phyloP scores from a whole-genome alignment of 495 filamentous ascomycete species.

The Aspergillus saccharolyticus region DNA sequence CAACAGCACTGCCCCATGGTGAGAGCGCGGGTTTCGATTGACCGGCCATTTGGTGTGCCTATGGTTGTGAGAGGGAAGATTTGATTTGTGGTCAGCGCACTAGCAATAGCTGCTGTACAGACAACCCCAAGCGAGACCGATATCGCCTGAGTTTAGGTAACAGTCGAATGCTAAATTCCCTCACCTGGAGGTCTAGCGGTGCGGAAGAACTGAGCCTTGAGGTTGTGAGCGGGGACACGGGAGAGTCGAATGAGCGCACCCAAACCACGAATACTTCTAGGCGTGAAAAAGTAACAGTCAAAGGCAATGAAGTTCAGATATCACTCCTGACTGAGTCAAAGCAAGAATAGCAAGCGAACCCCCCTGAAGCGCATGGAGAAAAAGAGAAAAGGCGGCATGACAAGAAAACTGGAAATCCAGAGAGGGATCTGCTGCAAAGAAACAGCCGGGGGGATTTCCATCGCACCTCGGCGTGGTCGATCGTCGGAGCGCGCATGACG shows the following conservation, averaged over 20 bases:
- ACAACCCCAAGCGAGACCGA: not conserved
- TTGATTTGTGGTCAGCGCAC: not conserved
- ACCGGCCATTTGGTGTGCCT: conserved; percentile 54
- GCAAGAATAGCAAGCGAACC: not conserved
- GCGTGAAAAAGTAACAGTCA: not conserved
- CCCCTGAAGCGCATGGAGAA: not conserved
- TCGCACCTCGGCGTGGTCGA: conserved; percentile 32
- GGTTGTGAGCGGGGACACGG: not conserved
- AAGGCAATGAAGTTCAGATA: not conserved
- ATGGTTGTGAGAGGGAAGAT: not conserved
- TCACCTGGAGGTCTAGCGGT: conserved; percentile 7
- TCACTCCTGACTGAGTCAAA: not conserved
- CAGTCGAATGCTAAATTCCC: not conserved
- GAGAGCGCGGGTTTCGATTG: conserved; percentile 82
- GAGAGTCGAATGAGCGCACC: not conserved
- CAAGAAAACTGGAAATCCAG: conserved; percentile 5
- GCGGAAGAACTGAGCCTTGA: conserved; percentile 9
- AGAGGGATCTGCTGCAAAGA: conserved; percentile 5
- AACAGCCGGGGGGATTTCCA: conserved; percentile 3
- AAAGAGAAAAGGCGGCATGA: conserved; percentile 5
- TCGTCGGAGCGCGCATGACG: conserved; percentile 19
- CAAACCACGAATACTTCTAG: not conserved
- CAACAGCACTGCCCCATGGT: conserved; percentile 89
- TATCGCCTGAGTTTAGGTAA: not conserved
- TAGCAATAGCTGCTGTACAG: not conserved